Evolutionary conservation across 805 yeast genomes (phyloP), one percentile per base, ranked within the genome.

Genomic region (Peterozyma toletana): DNA sequence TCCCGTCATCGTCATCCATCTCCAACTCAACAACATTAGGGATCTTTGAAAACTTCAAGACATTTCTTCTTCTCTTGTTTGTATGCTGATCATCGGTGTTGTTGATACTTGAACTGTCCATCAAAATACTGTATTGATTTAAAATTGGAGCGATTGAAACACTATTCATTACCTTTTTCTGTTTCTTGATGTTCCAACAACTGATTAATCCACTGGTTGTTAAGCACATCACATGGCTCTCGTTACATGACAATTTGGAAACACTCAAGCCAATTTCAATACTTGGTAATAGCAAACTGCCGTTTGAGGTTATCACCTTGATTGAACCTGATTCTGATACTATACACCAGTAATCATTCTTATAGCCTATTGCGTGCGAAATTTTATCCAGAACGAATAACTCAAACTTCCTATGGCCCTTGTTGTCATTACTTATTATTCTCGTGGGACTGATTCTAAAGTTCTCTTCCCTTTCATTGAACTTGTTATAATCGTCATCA

Each of bases 251-350:
- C 40, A 75, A 45, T 17, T 60, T 62, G 0, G 71, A 59, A 0
- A 77, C 59, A 41, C 68, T 68, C 11, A 60, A 60, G 0, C 85
- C 85, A 3, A 80, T 43, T 52, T 78, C 83, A 10, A 79, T 54
- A 10, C 68, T 57, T 2, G 85, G 80, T 39, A 65, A 54, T 1
- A 70, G 48, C 29, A 64, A 63, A 18, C 71, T 54, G 0, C 86
- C 86, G 6, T 60, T 57, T 0, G 73, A 64, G 1, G 73, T 58
- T 7, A 72, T 51, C 0, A 78, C 49, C 47, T 73, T 70, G 11
- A 82, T 51, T 0, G 77, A 59, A 0, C 89, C 89, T 30, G 71
- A 66, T 39, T 80, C 80, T 0, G 86, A 78, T 0, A 82, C 68
- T 17, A 79, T 55, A 10, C 73, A 73, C 67, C 81, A 74, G 52